These are phyloP conservation scores for Penicillium alfredii DNA, from an alignment of 495 filamentous ascomycete species.

Conservation along the genomic window DNA sequence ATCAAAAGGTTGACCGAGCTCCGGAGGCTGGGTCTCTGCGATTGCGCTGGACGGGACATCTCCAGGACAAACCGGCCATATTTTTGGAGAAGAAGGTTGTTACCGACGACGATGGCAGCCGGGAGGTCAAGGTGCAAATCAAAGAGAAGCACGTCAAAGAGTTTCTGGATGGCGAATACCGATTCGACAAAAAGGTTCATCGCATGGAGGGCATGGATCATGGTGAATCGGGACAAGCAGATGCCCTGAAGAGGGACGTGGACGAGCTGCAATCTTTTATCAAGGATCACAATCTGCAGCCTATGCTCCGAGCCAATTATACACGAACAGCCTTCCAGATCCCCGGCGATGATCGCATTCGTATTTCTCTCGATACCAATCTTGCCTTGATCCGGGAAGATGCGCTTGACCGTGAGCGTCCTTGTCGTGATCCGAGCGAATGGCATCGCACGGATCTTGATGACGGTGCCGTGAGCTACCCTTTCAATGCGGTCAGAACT, in stretches of 20 bases:
- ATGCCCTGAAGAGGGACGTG: conserved; percentile 60
- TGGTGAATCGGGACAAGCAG: conserved; percentile 52
- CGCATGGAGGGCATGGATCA: conserved; percentile 69
- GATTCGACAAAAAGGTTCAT: conserved; percentile 82
- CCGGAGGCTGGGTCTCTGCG: conserved; percentile 75
- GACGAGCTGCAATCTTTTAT: conserved; percentile 76
- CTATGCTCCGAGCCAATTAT: conserved; percentile 87
- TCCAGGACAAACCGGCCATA: conserved; percentile 70
- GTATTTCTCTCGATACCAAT: conserved; percentile 89
- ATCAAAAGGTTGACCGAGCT: conserved; percentile 72
- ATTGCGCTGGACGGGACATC: conserved; percentile 85
- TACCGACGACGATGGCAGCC: conserved; percentile 63
- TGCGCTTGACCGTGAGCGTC: conserved; percentile 70
- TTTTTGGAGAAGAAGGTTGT: conserved; percentile 85
- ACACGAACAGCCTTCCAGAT: conserved; percentile 95
- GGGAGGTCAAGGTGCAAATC: conserved; percentile 71
- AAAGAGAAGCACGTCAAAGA: conserved; percentile 92
- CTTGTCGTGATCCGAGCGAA: conserved; percentile 76
- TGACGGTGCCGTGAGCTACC: conserved; percentile 71
- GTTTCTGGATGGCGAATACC: conserved; percentile 81
- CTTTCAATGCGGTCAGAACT: conserved; percentile 76
- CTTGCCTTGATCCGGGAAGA: conserved; percentile 93
- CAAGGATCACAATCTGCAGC: conserved; percentile 68
- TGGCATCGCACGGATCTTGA: conserved; percentile 95
- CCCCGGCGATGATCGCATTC: conserved; percentile 81